Evolutionary conservation across 352 stramenopile species (phyloP), one percentile per base, ranked within the genome.

Genomic region (Stephanocyclus meneghinianus): DNA sequence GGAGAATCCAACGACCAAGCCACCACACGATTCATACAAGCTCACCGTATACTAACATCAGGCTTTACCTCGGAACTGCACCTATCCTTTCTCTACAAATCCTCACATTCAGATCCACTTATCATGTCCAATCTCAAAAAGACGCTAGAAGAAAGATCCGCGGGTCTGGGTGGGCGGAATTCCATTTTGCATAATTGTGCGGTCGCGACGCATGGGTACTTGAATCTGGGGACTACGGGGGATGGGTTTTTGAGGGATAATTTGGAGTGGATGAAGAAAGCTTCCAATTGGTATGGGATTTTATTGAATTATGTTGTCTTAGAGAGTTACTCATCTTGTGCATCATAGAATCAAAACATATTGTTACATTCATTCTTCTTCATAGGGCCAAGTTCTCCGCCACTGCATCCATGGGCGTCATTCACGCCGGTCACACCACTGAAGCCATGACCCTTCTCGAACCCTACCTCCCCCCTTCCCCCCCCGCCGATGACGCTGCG

Each of bases 221-320:
- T 99, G 91, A 96, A 99, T 87, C 87, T 94, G 35, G 97, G 97
- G n/a, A 99, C 97, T 30, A 99, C 96, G 11, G 96, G 96, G 70
- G 97, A 99, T 88, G 88, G 90, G 10, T 99, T 99, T 81, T 85
- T 99, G 75, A 94, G 97, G 42, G 95, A 99, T 75, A 98, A 99
- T 91, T 92, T 99, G 13, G 97, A 99, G 72, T 99, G 97, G 97
- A 95, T 99, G 73, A 97, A 96, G 29, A 98, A 98, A 80, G 97
- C 97, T 8, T 97, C 93, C 63, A 99, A 99, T 91, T 99, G 97
- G 89, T 92, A 79, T 70, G 87, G 84, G 55, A 26, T 61, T 16
- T n/a, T 48, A 13, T 29, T 26, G 21, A 45, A 6, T 7, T 64
- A 2, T 68, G 37, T 63, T 44, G 11, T 18, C 47, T 21, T 16